These are phyloP conservation scores for Parathielavia hyrcaniae DNA, from an alignment of 495 filamentous ascomycete genomes.

Conservation along the genomic window DNA sequence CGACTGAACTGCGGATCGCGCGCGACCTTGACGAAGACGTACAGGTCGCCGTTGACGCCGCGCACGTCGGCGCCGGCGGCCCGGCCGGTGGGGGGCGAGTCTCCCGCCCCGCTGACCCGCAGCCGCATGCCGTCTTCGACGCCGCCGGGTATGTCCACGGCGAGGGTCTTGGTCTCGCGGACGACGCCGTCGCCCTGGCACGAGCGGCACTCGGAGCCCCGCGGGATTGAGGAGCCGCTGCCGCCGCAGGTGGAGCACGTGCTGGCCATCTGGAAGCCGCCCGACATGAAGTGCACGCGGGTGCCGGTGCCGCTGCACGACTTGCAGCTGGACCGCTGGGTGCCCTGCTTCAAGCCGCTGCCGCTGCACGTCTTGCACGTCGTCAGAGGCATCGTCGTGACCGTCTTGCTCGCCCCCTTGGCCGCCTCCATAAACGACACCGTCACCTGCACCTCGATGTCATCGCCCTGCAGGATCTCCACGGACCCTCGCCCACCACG, in stretches of 20 bases:
- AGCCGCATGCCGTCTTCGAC: constrained; percentile 94
- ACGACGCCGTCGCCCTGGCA: constrained; percentile 76
- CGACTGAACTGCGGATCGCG: constrained; percentile 82
- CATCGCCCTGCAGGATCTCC: constrained; percentile 74
- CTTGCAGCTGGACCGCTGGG: constrained; percentile 64
- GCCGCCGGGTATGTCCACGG: constrained; percentile 84
- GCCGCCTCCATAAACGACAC: constrained; percentile 96
- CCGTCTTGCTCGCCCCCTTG: constrained; percentile 73
- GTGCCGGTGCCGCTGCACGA: constrained; percentile 81
- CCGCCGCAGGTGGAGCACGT: constrained; percentile 80
- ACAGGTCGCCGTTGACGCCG: constrained; percentile 72
- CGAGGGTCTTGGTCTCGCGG: constrained; percentile 69
- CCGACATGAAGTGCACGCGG: constrained; percentile 78
- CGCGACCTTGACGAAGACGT: constrained; percentile 75
- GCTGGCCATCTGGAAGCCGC: constrained; percentile 90
- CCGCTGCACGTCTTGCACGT: constrained; percentile 77
- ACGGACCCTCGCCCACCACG: constrained; percentile 47
- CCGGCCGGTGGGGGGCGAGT: constrained; percentile 69
- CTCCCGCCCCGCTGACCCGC: constrained; percentile 73
- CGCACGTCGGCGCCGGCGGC: constrained; percentile 51
- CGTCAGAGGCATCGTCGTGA: constrained; percentile 68
- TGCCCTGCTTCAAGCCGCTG: constrained; percentile 75
- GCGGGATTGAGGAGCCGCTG: constrained; percentile 62
- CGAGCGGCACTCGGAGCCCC: constrained; percentile 67
- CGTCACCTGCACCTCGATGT: constrained; percentile 87